Conservation (phyloP, 257 asterid genomes). For the Solanum arcanum region DNA sequence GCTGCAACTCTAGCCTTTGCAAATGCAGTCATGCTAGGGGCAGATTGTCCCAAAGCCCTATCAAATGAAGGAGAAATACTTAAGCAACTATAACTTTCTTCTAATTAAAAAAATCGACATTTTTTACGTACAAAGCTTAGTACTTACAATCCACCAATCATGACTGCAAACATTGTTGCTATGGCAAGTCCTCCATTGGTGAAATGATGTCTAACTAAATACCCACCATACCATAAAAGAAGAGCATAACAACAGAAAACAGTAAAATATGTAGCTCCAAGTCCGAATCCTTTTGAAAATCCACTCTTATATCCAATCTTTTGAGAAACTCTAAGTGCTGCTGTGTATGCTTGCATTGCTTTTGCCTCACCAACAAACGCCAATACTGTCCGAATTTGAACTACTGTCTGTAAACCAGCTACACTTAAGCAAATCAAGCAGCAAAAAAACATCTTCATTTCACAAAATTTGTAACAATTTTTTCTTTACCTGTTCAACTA, state of each 20-base stretch:
- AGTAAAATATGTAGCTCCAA: slow-evolving; percentile 83
- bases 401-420: slow-evolving; percentile 49
- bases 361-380: slow-evolving; percentile 85
- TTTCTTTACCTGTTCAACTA: slow-evolving; percentile 60
- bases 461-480: not conserved
- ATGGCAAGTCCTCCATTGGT: slow-evolving; percentile 93
- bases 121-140: not conserved
- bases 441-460: not conserved
- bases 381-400: slow-evolving; percentile 68
- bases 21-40: slow-evolving; percentile 83
- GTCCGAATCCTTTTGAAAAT: slow-evolving; percentile 66
- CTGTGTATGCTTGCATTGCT: slow-evolving; percentile 67
- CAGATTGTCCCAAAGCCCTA: slow-evolving; percentile 85
- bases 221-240: slow-evolving; percentile 89
- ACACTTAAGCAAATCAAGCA: slow-evolving; percentile 3
- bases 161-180: slow-evolving; percentile 86
- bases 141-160: slow-evolving; percentile 97
- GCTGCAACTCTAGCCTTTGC: slow-evolving; percentile 95
- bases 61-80: not conserved
- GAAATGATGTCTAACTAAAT: slow-evolving; percentile 69
- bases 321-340: slow-evolving; percentile 57
- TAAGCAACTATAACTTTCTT: not conserved
- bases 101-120: not conserved
- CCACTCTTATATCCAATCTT: slow-evolving; percentile 70
- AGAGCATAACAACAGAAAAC: slow-evolving; percentile 87